Conservation (phyloP, 176 grass and related monocot genomes). For the Eleusine coracana region DNA sequence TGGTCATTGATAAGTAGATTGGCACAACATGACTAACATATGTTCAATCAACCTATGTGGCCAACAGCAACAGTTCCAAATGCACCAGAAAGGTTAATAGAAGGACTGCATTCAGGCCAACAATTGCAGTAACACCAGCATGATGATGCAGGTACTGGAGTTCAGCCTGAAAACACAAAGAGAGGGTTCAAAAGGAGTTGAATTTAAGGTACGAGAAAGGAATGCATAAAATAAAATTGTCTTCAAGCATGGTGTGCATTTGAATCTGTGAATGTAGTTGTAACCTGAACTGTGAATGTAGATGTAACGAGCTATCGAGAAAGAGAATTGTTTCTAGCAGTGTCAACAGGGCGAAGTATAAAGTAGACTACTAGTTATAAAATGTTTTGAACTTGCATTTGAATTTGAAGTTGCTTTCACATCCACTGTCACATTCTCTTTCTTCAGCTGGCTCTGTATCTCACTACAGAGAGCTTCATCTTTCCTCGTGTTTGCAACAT, state of each 20-base stretch:
- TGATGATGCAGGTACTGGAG: constrained; percentile 77
- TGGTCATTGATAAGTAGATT: no score
- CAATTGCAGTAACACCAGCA: constrained; percentile 62
- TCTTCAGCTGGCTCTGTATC: constrained; percentile 70
- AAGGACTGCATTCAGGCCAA: constrained; percentile 68
- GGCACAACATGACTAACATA: no score
- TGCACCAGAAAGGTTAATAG: constrained; percentile 66
- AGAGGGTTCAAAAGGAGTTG: not conserved
- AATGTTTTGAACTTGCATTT: constrained; percentile 41
- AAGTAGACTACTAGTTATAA: not conserved
- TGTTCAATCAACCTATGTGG: no score
- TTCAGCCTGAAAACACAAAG: constrained; percentile 57
- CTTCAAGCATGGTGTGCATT: constrained; percentile 61
- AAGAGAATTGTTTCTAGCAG: not conserved
- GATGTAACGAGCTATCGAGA: constrained; percentile 34
- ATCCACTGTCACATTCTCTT: constrained; percentile 58
- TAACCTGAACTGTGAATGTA: constrained; percentile 63
- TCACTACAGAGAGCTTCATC: constrained; percentile 62
- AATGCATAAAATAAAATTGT: constrained; percentile 52
- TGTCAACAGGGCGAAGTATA: not conserved
- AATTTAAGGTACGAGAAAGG: constrained; percentile 52
- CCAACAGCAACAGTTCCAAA: constrained; percentile 64
- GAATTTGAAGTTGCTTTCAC: constrained; percentile 83
- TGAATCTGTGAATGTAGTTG: no score
- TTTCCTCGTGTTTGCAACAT: constrained; percentile 58